Percentiles rank a stretch among this genome's conserved stretches.
phyloP scores from a whole-genome alignment of 805 yeast species.

The Myxozyma sirexii region DNA sequence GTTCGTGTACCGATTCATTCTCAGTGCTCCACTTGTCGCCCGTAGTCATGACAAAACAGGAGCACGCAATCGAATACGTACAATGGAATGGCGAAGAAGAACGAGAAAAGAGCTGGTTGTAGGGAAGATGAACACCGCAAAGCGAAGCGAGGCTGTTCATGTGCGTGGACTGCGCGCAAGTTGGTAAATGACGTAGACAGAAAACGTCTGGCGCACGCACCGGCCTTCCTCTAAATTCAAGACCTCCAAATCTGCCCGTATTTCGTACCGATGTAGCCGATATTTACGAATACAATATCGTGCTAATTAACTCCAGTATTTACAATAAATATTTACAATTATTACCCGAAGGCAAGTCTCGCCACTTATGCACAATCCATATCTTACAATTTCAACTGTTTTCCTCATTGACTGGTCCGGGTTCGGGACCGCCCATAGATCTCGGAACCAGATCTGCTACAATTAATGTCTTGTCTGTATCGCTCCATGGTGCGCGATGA shows the following conservation, averaged over 20 bases:
- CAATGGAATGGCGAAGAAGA: neutral
- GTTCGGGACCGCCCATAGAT: neutral
- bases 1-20: slow-evolving; percentile 11
- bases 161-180: no score
- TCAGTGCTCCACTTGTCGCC: slow-evolving; percentile 16
- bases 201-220: no score
- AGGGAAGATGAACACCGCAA: no score
- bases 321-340: neutral
- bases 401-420: neutral
- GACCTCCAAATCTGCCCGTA: no score
- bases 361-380: neutral
- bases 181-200: no score
- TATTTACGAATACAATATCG: no score
- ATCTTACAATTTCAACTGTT: no score
- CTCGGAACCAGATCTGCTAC: neutral
- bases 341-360: neutral
- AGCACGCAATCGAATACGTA: neutral
- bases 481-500: slow-evolving; percentile 8
- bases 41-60: slow-evolving; percentile 1
- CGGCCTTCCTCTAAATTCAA: no score
- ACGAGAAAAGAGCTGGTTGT: neutral
- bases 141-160: no score
- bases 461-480: neutral
- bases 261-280: no score
- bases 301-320: neutral